Base-by-base conservation (phyloP, 2,329 filamentous ascomycete genomes). In the Cladophialophora immunda region DNA sequence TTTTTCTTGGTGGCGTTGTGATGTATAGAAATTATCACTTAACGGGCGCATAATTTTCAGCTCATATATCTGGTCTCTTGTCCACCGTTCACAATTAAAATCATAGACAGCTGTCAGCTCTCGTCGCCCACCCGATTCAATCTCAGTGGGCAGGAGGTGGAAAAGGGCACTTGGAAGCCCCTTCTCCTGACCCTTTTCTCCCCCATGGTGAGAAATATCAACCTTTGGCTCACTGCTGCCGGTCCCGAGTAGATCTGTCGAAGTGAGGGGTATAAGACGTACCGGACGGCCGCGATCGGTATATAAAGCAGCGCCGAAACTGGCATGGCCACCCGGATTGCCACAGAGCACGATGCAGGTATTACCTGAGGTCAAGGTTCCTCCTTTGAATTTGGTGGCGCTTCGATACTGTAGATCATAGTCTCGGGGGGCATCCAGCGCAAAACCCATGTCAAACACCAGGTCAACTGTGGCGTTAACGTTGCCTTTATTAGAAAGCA, bases 51-150 rank as follows among this genome's bases (percentile, higher is more conserved):
- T 41, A 19, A 41, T 41, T 41, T 41, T 41, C 38, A 41, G n/a
- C 4, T 41, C 38, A 19, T 41, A 41, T 41, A 41, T 19, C 38
- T 41, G 38, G 38, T 41, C 38, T 11, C 38, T 41, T 41, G 38
- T 41, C 38, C 38, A 41, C 5, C 15, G 38, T 41, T 11, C 38
- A 41, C n/a, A 41, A 19, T n/a, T 41, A 41, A 41, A 41, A n/a
- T 41, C 38, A 41, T 41, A 41, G n/a, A 41, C 38, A 41, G 38
- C 38, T 19, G 38, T 41, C 38, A 41, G 38, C 17, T 41, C 38
- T 41, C 38, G 38, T 19, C n/a, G 15, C 38, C 4, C 17, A 41
- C 38, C n/a, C 17, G 38, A 8, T 17, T 15, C 38, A 41, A 41
- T 19, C 38, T 41, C 8, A 17, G 11, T 41, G 15, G 38, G 38